Evolutionary conservation across 257 asterid species (phyloP).

Genomic region (Coffea canephora): DNA sequence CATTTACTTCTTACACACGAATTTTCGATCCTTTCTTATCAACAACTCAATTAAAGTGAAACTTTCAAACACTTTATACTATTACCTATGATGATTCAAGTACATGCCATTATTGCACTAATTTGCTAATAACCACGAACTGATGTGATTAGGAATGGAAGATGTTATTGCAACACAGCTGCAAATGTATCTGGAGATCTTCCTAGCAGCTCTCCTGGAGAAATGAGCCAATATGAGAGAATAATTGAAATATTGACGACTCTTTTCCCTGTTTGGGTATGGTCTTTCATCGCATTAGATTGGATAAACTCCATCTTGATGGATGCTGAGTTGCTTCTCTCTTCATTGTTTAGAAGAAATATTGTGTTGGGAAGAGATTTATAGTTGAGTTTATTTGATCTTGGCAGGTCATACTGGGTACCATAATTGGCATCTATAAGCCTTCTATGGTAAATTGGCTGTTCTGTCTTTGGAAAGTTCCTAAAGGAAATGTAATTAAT

Average conservation of each 20-base stretch:
- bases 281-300: conserved; percentile 27
- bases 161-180: conserved; percentile 59
- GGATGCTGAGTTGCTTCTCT: neutral
- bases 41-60: neutral
- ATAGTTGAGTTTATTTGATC: conserved; percentile 9
- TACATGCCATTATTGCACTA: neutral
- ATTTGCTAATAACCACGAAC: neutral
- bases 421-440: conserved; percentile 83
- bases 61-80: neutral
- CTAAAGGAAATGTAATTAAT: conserved; percentile 21
- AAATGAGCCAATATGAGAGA: conserved; percentile 73
- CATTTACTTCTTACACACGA: neutral
- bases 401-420: conserved; percentile 88
- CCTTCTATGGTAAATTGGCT: conserved; percentile 51
- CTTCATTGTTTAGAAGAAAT: neutral
- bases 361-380: conserved; percentile 7
- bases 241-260: conserved; percentile 87
- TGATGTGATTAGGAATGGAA: conserved; percentile 39
- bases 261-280: conserved; percentile 94
- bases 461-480: conserved; percentile 9
- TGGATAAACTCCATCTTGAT: conserved; percentile 12
- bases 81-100: conserved; percentile 7
- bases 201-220: conserved; percentile 48
- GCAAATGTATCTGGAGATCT: conserved; percentile 67
- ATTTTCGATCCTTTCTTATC: neutral